Evolutionary conservation across 805 yeast genomes (phyloP), one percentile per base, ranked within the genome.

Genomic region (Ogataea corticis): DNA sequence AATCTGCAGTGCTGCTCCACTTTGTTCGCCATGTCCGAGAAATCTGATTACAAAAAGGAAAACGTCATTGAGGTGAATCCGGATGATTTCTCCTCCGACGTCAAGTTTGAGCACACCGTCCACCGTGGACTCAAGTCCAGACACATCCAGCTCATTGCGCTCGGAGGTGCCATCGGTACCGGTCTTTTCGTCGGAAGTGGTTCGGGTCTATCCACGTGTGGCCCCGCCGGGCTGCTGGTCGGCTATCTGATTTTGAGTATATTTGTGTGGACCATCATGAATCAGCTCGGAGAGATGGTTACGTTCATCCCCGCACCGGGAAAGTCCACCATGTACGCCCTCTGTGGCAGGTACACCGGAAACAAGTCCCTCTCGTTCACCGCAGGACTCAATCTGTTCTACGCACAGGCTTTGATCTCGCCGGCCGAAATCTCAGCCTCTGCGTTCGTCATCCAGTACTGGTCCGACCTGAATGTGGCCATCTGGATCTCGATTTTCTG

Each of bases 141-240:
- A 57, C 79, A 76, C 46, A 66, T 76, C 50, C 84, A 80, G 64
- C 77, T 82, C 80, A 78, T 82, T 49, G 83, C 87, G 35, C 73
- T 83, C 43, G 88, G 87, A 54, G 86, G 87, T 55, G 75, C 83
- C 49, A 80, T 83, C 50, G 89, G 89, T 60, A 81, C 87, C 23
- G 80, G 79, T 40, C 63, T 75, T 36, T 72, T 75, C 45, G 70
- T 76, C 35, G 80, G 80, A 49, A 64, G 73, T 16, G 79, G 79
- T 37, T 61, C 66, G 19, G 69, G 45, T 1, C 33, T 71, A 50
- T 44, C 61, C 6, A 47, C 58, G 14, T 51, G 58, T 46, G 70
- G 70, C 15, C 69, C 70, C 2, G 68, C 65, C 1, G 79, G 78
- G 23, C 53, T 80, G 30, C 71, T 87, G 31, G 68, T 80, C 18